Conservation (phyloP, 2,329 filamentous ascomycete genomes). For the Coniochaeta sp. region DNA sequence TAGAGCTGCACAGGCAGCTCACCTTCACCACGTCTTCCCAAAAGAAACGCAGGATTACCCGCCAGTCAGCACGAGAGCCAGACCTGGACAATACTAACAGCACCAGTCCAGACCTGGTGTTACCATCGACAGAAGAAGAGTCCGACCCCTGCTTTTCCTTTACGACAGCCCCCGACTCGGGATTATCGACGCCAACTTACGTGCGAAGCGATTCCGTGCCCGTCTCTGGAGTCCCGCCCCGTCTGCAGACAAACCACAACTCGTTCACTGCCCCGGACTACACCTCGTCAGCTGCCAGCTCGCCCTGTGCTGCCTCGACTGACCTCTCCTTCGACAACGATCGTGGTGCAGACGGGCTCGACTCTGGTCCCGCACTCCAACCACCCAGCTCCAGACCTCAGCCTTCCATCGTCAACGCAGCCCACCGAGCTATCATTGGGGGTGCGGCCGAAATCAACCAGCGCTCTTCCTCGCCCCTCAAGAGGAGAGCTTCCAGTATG, state of each 20-base stretch:
- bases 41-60: constrained; percentile 65
- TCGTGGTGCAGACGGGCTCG: constrained; percentile 35
- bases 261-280: constrained; percentile 37
- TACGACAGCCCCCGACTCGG: constrained; percentile 23
- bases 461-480: constrained; percentile 57
- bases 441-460: constrained; percentile 50
- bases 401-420: constrained; percentile 42
- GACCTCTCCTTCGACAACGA: constrained; percentile 51
- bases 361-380: constrained; percentile 30
- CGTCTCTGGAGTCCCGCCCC: constrained; percentile 43
- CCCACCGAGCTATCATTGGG: constrained; percentile 50
- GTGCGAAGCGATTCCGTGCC: constrained; percentile 33
- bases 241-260: constrained; percentile 37
- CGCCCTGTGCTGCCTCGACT: constrained; percentile 48
- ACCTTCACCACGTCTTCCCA: constrained; percentile 63
- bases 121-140: constrained; percentile 45
- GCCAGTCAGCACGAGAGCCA: constrained; percentile 35
- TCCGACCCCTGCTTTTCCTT: constrained; percentile 44
- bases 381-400: constrained; percentile 19
- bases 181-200: constrained; percentile 31
- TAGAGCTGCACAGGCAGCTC: constrained; percentile 60
- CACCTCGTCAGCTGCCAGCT: constrained; percentile 48
- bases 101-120: constrained; percentile 32
- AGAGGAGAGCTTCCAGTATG: constrained; percentile 57
- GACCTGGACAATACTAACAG: constrained; percentile 20